A percentile compares a stretch with the other conserved stretches of the same genome.
Conservation (phyloP, 371 early-diverging fungal genomes). For the Capniomyces stellatus region DNA sequence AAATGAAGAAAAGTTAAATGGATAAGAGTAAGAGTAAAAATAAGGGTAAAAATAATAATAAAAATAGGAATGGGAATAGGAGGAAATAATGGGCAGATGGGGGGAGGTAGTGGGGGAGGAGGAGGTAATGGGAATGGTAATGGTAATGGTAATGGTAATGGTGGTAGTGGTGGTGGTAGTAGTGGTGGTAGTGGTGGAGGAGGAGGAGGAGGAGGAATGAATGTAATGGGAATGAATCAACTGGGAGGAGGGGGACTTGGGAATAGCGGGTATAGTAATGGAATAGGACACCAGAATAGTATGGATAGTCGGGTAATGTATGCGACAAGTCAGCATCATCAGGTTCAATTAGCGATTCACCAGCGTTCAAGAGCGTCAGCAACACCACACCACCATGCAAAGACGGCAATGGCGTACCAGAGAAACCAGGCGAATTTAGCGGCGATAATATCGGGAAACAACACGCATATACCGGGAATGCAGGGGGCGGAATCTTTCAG, state of each 20-base stretch:
- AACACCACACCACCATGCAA: constrained; percentile 76
- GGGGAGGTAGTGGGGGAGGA: no score
- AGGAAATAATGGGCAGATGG: no score
- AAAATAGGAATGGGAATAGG: no score
- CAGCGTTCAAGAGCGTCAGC: constrained; percentile 55
- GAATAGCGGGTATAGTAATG: no score
- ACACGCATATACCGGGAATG: background rate
- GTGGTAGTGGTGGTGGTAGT: no score
- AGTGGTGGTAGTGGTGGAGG: no score
- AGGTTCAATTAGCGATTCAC: constrained; percentile 50
- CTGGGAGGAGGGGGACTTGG: background rate
- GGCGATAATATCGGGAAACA: background rate
- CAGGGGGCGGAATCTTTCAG: background rate
- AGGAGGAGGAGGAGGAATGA: background rate
- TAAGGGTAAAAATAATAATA: no score
- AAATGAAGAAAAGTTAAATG: background rate
- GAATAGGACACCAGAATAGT: background rate
- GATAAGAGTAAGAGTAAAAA: background rate
- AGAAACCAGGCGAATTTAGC: constrained; percentile 16
- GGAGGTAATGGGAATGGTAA: no score
- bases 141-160: no score
- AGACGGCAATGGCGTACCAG: constrained; percentile 43
- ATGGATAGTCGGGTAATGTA: constrained; percentile 5
- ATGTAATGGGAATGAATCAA: background rate
- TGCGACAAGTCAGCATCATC: constrained; percentile 33